Evolutionary conservation across 1,284 basidiomycete species (phyloP).

Genomic region (Xerocomus minutiporus): DNA sequence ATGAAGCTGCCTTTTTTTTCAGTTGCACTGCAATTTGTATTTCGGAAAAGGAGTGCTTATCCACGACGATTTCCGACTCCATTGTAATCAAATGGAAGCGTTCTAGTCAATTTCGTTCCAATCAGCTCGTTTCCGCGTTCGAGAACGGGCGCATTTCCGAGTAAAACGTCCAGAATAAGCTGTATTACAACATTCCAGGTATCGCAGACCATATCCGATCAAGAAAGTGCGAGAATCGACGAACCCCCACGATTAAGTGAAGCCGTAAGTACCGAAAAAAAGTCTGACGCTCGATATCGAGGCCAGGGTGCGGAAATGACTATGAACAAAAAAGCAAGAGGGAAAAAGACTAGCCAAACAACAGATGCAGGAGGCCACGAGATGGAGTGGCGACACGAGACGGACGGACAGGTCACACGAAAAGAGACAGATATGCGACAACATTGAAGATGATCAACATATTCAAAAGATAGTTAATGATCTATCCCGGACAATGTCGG

Average conservation of each 20-base stretch:
- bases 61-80: not conserved
- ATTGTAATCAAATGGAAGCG: slow-evolving; percentile 20
- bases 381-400: slow-evolving; percentile 9
- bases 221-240: slow-evolving; percentile 19
- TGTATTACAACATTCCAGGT: slow-evolving; percentile 38
- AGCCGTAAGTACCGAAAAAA: slow-evolving; percentile 14
- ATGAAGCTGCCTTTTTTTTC: not conserved
- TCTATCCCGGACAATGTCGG: slow-evolving; percentile 23
- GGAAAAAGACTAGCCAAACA: slow-evolving; percentile 16
- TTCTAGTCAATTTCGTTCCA: no score
- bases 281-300: slow-evolving; percentile 12
- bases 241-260: slow-evolving; percentile 22
- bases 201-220: slow-evolving; percentile 33
- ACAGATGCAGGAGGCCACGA: slow-evolving; percentile 17
- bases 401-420: slow-evolving; percentile 13
- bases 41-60: not conserved
- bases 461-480: slow-evolving; percentile 32
- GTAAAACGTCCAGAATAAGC: slow-evolving; percentile 24
- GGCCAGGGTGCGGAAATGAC: slow-evolving; percentile 2
- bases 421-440: slow-evolving; percentile 8
- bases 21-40: not conserved
- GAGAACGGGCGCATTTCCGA: slow-evolving; percentile 6
- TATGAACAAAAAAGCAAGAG: slow-evolving; percentile 24
- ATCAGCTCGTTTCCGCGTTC: slow-evolving; percentile 1
- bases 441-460: slow-evolving; percentile 34